Evolutionary conservation across 805 yeast genomes (phyloP).

Genomic region (Metschnikowia reukaufii): DNA sequence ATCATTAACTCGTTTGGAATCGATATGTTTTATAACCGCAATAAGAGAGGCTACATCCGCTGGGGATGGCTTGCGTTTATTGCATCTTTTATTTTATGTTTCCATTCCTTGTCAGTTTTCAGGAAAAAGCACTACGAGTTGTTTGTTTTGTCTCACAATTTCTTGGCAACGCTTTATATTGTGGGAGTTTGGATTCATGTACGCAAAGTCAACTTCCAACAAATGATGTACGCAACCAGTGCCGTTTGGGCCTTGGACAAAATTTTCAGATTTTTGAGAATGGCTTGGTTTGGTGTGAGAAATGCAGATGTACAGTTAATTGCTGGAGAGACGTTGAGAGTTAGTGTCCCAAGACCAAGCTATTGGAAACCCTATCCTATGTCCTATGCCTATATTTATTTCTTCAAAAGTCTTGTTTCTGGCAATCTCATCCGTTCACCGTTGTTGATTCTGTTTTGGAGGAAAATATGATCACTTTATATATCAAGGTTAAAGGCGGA

Average conservation of each 20-base stretch:
- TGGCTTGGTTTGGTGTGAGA: slow-evolving; percentile 36
- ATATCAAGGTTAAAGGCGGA: slow-evolving; percentile 58
- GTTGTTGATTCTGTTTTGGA: slow-evolving; percentile 43
- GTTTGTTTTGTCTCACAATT: slow-evolving; percentile 45
- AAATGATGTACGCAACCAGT: slow-evolving; percentile 39
- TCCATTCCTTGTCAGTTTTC: slow-evolving; percentile 52
- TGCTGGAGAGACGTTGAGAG: slow-evolving; percentile 49
- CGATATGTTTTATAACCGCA: slow-evolving; percentile 32
- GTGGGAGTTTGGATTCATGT: slow-evolving; percentile 59
- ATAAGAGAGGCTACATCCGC: slow-evolving; percentile 27
- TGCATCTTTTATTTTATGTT: slow-evolving; percentile 41
- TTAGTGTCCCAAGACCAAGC: slow-evolving; percentile 48
- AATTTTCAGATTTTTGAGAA: slow-evolving; percentile 31
- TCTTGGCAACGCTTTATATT: slow-evolving; percentile 46
- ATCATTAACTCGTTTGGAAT: slow-evolving; percentile 33
- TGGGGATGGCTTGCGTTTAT: slow-evolving; percentile 36
- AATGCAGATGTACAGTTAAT: slow-evolving; percentile 37
- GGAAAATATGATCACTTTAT: slow-evolving; percentile 43
- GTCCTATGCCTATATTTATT: slow-evolving; percentile 55
- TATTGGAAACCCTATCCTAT: slow-evolving; percentile 55
- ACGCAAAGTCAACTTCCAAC: slow-evolving; percentile 42
- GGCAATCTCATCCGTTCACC: slow-evolving; percentile 80
- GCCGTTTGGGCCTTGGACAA: slow-evolving; percentile 46
- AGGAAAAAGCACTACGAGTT: slow-evolving; percentile 60
- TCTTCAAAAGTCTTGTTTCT: slow-evolving; percentile 51